Base-by-base conservation (phyloP, 2,329 filamentous ascomycete species). In the Fusarium domesticum region DNA sequence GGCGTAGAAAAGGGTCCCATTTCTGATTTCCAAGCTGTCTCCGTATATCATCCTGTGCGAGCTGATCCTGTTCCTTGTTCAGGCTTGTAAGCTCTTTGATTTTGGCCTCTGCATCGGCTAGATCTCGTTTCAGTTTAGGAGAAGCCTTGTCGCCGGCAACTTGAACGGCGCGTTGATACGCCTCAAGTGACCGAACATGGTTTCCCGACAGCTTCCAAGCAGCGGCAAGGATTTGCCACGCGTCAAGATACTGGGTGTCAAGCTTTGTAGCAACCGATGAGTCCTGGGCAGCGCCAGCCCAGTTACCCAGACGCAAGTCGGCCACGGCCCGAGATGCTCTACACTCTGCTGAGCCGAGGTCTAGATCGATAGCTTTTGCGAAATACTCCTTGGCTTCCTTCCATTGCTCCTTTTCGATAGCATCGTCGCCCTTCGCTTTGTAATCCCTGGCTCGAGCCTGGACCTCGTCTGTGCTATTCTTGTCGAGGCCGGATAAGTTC, bases 201-300 rank as follows among this genome's bases (percentile, higher is more conserved):
- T 43, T 43, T 18, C 35, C 41, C 3, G 35, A 34, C 3, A 38
- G 17, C 15, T 28, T 43, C 41, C 41, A 43, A 4, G 41, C 35
- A 0, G 35, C 35, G 0, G 25, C 41, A 2, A 43, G 15, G 16
- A 43, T 34, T 11, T 38, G 25, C 41, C 41, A 43, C 2, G 35
- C 41, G n/a, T 38, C 35, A 2, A 38, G 18, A 19, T 34, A 18
- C 3, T 38, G 37, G 4, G 41, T 34, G 18, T 43, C 41, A 11
- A 43, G 8, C n/a, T 20, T 43, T 2, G 35, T 34, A 12, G 41
- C 41, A 18, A 43, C 23, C 1, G 37, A 30, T 8, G 41, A 35
- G 5, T 43, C 41, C 2, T 43, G 41, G 6, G 41, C 41, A 12
- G 41, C 41, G 3, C 25, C 33, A 12, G 35, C 11, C 41, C 41